Percentiles rank a stretch among this genome's conserved stretches.
Conservation (phyloP, 2,329 filamentous ascomycete species). For the Xylaria sp. region DNA sequence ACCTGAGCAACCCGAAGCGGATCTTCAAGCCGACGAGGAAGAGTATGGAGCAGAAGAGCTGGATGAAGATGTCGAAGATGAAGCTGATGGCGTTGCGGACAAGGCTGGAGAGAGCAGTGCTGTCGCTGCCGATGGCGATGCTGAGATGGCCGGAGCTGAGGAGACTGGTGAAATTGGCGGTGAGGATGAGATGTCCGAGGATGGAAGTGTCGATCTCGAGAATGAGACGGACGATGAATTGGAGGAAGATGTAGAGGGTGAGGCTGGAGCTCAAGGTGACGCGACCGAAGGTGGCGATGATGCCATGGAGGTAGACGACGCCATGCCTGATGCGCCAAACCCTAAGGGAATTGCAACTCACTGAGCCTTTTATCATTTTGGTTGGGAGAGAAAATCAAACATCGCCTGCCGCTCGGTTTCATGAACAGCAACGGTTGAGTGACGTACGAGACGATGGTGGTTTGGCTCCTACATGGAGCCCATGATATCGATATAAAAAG, state of each 20-base stretch:
- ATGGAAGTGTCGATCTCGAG: constrained; percentile 77
- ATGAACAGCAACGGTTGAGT: constrained; percentile 12
- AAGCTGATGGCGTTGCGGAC: constrained; percentile 63
- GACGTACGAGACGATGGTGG: constrained; percentile 38
- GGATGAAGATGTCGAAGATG: constrained; percentile 71
- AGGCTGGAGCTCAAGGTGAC: constrained; percentile 50
- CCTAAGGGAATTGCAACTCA: constrained; percentile 46
- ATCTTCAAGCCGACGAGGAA: constrained; percentile 86
- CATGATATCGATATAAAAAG: constrained; percentile 24
- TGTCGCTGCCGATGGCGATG: constrained; percentile 67
- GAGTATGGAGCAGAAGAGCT: constrained; percentile 90
- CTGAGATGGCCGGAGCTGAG: constrained; percentile 75
- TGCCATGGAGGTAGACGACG: constrained; percentile 57
- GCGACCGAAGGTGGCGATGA: constrained; percentile 52
- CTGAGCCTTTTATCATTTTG: constrained; percentile 26
- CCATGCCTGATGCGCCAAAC: constrained; percentile 42
- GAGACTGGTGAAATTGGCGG: constrained; percentile 61
- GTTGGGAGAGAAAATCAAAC: not conserved
- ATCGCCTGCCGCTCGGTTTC: constrained; percentile 1
- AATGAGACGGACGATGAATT: constrained; percentile 75
- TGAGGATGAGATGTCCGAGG: constrained; percentile 74
- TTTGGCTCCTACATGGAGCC: constrained; percentile 31
- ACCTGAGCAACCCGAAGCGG: constrained; percentile 96
- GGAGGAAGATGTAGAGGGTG: constrained; percentile 66
- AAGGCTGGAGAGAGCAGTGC: constrained; percentile 58